Evolutionary conservation across 2,329 filamentous ascomycete species (phyloP), one percentile per base, ranked within the genome.

Genomic region (Nakataea oryzae): DNA sequence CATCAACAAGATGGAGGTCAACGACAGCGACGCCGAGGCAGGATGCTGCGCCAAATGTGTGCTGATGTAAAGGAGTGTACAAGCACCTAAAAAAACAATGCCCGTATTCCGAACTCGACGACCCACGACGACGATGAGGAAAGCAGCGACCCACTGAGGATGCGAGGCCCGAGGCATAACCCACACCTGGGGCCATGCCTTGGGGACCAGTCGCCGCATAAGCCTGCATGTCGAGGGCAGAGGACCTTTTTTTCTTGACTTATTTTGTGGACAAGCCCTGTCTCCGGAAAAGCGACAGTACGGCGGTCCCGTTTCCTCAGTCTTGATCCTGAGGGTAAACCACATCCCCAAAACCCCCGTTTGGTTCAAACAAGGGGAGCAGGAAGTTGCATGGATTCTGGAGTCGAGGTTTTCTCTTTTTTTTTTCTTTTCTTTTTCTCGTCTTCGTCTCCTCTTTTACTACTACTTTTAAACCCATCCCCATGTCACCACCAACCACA

Each of bases 21-120:
- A 88, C 67, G 86, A 87, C 64, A 83, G 84, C 65, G 82, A 86
- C 69, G 76, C 82, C 69, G 85, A 88, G 72, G 79, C 84, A 55
- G 89, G 91, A 67, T 96, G 93, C 83, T 96, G 92, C 78, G 81
- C 85, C 70, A 90, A 89, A 77, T 96, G 92, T 76, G 82, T 90
- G 73, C 83, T 96, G 73, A 96, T 96, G 92, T 95, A 50, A 30
- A 55, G 28, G 9, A 56, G 5, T 17, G 41, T n/a, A n/a, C 41
- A 50, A 50, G 24, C 2, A 50, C 56, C 26, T 55, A 17, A 17
- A 27, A 32, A 21, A 21, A 17, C 56, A 58, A 28, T 21, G 56
- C 56, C 41, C 41, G 24, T 50, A n/a, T 50, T 50, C 41, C 41
- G 41, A 50, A 24, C 41, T 41, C 41, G 41, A 50, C 41, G 41